Base-by-base conservation (phyloP, 768 basidiomycete species). In the Mycena pura region DNA sequence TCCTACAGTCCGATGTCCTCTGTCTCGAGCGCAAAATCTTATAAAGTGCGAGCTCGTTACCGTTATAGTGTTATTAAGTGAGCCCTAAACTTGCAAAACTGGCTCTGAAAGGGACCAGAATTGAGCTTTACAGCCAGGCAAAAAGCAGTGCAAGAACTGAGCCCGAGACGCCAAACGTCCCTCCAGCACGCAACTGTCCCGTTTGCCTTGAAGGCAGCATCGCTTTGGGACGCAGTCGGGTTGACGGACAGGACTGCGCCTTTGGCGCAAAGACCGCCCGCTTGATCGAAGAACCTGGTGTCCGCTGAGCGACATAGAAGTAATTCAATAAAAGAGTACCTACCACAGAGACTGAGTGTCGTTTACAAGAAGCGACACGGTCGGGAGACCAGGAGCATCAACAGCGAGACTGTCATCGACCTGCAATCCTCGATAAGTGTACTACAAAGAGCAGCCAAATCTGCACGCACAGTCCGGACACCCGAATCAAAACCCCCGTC, bases 241-340 rank as follows among this genome's bases (percentile, higher is more conserved):
- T 79, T 79, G 27, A 77, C 72, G 22, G 78, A 70, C n/a, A 79
- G 68, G 14, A 79, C 73, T 4, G 72, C 78, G 13, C 78, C 79
- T 62, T 75, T 64, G 29, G 68, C 65, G 63, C 77, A 79, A n/a
- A 70, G 62, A 19, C 78, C 77, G 44, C 76, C 73, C 15, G 79
- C 79, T 68, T 77, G 68, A 56, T 79, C 78, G 56, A 76, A 79
- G 69, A 78, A 75, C 76, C 76, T 78, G 47, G 11, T n/a, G n/a
- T 44, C 32, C 40, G 31, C 28, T 38, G 15, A 19, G 25, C 19
- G 11, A 10, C 29, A 13, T 21, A 19, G 24, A 43, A n/a, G n/a
- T n/a, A n/a, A n/a, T n/a, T n/a, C n/a, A n/a, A n/a, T n/a, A n/a
- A n/a, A n/a, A n/a, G n/a, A n/a, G n/a, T n/a, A n/a, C n/a, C n/a